Evolutionary conservation across 805 yeast species (phyloP), one percentile per base, ranked within the genome.

Genomic region (Kuraishia molischiana): DNA sequence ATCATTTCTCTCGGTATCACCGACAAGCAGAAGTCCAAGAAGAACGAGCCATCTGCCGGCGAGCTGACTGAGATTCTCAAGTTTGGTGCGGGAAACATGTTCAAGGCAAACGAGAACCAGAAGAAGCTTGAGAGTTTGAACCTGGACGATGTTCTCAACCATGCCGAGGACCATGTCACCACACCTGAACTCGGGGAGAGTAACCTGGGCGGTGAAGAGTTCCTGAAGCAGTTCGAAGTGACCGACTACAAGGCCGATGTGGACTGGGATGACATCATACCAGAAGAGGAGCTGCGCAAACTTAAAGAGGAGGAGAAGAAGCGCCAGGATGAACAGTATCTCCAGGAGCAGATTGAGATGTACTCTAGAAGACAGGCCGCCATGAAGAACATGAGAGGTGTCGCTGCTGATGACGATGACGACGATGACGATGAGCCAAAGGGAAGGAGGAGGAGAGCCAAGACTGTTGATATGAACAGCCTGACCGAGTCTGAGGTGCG

Each of bases 1-100:
- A 89, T 92, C 51, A 92, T 92, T 37, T 87, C 97, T 1, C 68
- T 92, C 34, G 99, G 99, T 55, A 85, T 90, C 40, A 85, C 96
- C 8, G 97, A 90, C 49, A 72, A 76, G 19, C 67, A 71, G 38
- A 65, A 72, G 19, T 59, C 64, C 34, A 66, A 69, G 38, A 74
- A 77, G 49, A 60, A 64, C 41, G 96, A 87, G 40, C 97, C 97
- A 3, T 67, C 81, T 2, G 62, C 86, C 5, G 80, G 84, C 44
- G 98, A 92, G 57, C 69, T 92, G 40, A 76, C 89, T 44, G 96
- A 92, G 54, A 92, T 92, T 53, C 71, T 92, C 58, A 92, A 92
- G 62, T 92, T 92, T 57, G 99, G 99, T 46, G 99, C 99, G 5
- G 95, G 95, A 28, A 87, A 85, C 55, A 92, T 92, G 99, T 92